Base-by-base conservation (phyloP, 768 basidiomycete genomes). In the Trametes cingulata region DNA sequence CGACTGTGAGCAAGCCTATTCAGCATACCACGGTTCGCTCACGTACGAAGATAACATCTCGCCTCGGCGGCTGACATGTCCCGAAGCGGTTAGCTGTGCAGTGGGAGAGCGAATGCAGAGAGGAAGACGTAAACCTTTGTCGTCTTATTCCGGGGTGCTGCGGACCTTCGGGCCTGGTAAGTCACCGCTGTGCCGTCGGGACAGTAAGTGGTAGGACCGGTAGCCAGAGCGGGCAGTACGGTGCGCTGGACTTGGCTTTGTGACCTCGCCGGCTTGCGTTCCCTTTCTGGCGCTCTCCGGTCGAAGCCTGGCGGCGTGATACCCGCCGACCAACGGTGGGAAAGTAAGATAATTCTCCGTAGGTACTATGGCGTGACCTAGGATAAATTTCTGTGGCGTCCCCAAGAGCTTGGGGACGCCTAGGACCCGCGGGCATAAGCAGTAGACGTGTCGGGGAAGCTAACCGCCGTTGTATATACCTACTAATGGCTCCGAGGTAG, bases 61-160 rank as follows among this genome's bases (percentile, higher is more conserved):
- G 55, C 39, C 45, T 48, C 35, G 36, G 55, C 24, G 20, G 55
- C 17, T 39, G 55, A 56, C 36, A 47, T 10, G 45, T 15, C 45
- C 46, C 25, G 35, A 56, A 56, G 37, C 55, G 55, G 55, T 45
- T 48, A 56, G 55, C 33, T 24, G 6, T n/a, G 17, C n/a, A 20
- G 17, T 9, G 42, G 17, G 20, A 43, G 42, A 10, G 29, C 29
- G 42, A 19, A 43, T 17, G 17, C 17, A 24, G 22, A 25, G 48
- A 33, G 33, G 2, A 49, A 49, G 29, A 49, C 48, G 48, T 49
- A 49, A 49, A 49, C 14, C 14, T 29, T 33, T 33, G 29, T 33
- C 29, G 6, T 45, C 43, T 22, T 10, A 10, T 45, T 45, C 7
- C 20, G 22, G 43, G 48, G 9, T 48, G 46, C 46, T 49, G 33